A percentile compares a stretch with the other conserved stretches of the same genome.
Conservation (phyloP, 345 rosid species). For the Melaleuca quinquenervia region DNA sequence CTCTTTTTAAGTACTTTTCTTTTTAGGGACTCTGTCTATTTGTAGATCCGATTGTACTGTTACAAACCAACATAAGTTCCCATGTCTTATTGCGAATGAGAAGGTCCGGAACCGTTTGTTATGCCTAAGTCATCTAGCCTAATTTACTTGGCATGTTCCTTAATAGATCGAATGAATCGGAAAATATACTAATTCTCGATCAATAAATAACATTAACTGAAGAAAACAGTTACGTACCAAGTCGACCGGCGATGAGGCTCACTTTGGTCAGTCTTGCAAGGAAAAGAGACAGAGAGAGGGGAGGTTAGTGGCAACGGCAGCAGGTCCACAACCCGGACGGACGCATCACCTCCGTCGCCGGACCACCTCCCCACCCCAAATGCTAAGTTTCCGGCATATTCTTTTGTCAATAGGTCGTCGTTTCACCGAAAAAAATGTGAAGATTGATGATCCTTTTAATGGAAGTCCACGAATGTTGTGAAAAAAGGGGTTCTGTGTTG, state of each 20-base stretch:
- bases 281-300: neutral
- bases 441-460: neutral
- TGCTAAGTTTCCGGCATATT: neutral
- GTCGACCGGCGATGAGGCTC: no score
- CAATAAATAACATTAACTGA: neutral
- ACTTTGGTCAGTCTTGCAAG: no score
- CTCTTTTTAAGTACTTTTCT: neutral
- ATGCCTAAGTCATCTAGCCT: neutral
- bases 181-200: no score
- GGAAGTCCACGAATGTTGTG: neutral
- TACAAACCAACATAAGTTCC: neutral
- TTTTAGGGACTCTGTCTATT: neutral
- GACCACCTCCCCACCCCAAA: neutral
- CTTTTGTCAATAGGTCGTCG: neutral
- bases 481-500: neutral
- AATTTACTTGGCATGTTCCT: neutral
- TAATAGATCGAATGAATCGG: no score
- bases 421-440: neutral
- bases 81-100: neutral
- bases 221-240: no score
- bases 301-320: no score
- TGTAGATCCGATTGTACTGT: neutral
- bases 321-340: no score
- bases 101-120: neutral
- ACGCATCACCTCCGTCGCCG: neutral